These are phyloP conservation scores for Harrya chromipes DNA, from an alignment of 768 basidiomycete genomes.

Conservation along the genomic window DNA sequence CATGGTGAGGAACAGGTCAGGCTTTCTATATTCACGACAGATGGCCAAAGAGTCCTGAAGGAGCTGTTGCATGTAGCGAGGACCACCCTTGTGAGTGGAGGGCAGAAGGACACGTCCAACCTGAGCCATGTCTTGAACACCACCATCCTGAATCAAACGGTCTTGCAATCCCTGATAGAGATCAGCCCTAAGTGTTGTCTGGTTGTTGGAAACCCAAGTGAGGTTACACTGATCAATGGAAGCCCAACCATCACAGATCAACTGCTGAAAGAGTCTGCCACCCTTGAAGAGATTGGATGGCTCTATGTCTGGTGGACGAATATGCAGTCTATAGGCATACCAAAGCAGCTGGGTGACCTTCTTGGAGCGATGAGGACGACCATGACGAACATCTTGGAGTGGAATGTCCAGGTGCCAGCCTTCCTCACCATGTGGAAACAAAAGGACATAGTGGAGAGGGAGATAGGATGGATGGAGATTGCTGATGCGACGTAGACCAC, in stretches of 20 bases:
- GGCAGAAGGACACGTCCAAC: conserved; percentile 38
- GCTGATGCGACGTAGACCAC: conserved; percentile 29
- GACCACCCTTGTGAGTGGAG: conserved; percentile 40
- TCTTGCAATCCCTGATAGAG: conserved; percentile 36
- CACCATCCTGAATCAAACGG: conserved; percentile 18
- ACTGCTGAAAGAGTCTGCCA: conserved; percentile 43
- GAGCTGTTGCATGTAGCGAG: conserved; percentile 41
- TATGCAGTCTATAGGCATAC: conserved; percentile 34
- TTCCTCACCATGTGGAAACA: conserved; percentile 39
- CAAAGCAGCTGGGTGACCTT: conserved; percentile 30
- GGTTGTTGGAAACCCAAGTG: conserved; percentile 33
- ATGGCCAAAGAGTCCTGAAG: conserved; percentile 49
- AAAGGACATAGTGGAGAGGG: conserved; percentile 41
- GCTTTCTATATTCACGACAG: conserved; percentile 31
- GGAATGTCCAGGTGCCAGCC: conserved; percentile 36
- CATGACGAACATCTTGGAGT: neutral
- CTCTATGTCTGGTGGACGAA: neutral
- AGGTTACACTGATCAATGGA: conserved; percentile 40
- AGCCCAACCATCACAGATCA: conserved; percentile 45
- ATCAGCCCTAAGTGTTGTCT: conserved; percentile 33
- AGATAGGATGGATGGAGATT: conserved; percentile 36
- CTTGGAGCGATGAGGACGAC: conserved; percentile 1
- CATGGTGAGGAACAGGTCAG: conserved; percentile 51
- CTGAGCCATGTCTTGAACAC: conserved; percentile 23
- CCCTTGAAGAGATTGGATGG: conserved; percentile 32